Evolutionary conservation across 2,329 filamentous ascomycete genomes (phyloP), one percentile per base, ranked within the genome.

Genomic region (Aureobasidium sp.): DNA sequence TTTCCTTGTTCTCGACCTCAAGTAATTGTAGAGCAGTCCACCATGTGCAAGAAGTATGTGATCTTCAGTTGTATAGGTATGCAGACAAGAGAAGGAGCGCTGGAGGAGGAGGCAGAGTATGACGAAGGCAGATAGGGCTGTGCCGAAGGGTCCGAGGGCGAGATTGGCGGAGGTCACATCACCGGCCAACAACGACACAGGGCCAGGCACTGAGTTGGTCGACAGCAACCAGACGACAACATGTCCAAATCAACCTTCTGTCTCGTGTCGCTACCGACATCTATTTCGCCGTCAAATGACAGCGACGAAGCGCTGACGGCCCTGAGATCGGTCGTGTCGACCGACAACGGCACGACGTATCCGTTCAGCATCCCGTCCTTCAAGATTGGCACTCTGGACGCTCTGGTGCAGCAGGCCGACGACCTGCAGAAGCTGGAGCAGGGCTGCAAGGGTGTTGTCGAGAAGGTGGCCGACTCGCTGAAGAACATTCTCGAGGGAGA

Each of bases 381-480:
- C 83, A 99, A 97, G 80, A 96, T 99, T 74, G 94, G 94, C 63
- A 97, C 94, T 0, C 83, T 99, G 41, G 94, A 99, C 78, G 91
- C 89, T 42, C 82, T 99, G 63, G 91, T 99, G 48, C 90, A 96
- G 77, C 93, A 99, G 76, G 94, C 94, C 62, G 94, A 99, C 72
- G 94, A 97, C 72, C 81, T 99, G 61, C 83, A 87, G 63, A 97
- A 97, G 84, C 86, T 97, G 57, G 90, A 95, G 68, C 75, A 82
- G 39, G 82, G 84, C 39, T 96, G 91, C 74, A 85, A 92, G 75
- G 84, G 82, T 59, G 90, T 97, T 7, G 92, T 96, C 42, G 82
- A 82, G 68, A 97, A 97, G 78, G 90, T 97, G 41, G 87, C 86
- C 67, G 91, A 97, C 70, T 92, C 91, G 61, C 78, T 99, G 74